Evolutionary conservation across 192 early-diverging fungal genomes (phyloP).

Genomic region (Rhizoclosmatium globosum): DNA sequence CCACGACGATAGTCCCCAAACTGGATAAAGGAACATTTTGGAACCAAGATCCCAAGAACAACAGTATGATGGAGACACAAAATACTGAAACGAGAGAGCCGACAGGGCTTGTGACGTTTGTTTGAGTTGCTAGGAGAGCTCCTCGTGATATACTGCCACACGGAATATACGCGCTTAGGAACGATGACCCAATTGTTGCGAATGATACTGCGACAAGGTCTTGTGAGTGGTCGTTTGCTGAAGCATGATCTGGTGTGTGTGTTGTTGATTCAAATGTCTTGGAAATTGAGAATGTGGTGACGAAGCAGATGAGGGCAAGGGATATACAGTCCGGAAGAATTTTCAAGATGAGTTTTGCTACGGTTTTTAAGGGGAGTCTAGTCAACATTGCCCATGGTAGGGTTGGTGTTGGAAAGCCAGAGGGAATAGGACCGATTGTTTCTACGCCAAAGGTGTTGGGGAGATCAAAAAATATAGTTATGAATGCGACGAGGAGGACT

Average conservation of each 20-base stretch:
- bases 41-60: slow-evolving; percentile 9
- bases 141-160: slow-evolving; percentile 15
- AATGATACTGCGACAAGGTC: slow-evolving; percentile 16
- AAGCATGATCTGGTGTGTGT: not conserved
- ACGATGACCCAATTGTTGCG: slow-evolving; percentile 1
- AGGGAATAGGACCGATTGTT: slow-evolving; percentile 29
- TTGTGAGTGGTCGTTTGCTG: not conserved
- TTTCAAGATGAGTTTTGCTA: not conserved
- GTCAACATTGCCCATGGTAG: slow-evolving; percentile 14
- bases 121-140: slow-evolving; percentile 30
- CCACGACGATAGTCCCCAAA: slow-evolving; percentile 14
- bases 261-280: slow-evolving; percentile 28
- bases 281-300: slow-evolving; percentile 31
- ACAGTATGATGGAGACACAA: slow-evolving; percentile 3
- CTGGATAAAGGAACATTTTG: slow-evolving; percentile 2
- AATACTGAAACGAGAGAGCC: not conserved
- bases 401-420: slow-evolving; percentile 21
- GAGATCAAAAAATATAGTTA: slow-evolving; percentile 4
- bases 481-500: slow-evolving; percentile 11
- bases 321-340: slow-evolving; percentile 16
- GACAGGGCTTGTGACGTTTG: slow-evolving; percentile 6
- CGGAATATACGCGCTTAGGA: slow-evolving; percentile 20
- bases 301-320: slow-evolving; percentile 26
- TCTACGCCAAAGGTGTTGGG: not conserved
- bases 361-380: not conserved